phyloP scores from a whole-genome alignment of 352 stramenopile genomes.

The Pythium apleroticum region DNA sequence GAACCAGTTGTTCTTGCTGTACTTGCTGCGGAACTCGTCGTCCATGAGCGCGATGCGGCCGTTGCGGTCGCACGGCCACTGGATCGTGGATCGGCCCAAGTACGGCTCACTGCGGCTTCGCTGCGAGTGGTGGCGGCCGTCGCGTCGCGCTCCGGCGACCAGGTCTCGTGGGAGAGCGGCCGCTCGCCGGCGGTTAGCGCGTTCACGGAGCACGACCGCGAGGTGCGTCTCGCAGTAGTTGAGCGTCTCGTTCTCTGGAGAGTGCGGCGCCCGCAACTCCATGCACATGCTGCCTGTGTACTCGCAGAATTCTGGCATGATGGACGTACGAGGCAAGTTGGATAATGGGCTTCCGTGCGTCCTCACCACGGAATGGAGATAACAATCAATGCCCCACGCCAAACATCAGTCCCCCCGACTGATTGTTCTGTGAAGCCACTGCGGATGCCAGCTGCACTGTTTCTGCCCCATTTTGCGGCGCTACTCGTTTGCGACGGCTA shows the following conservation, averaged over 20 bases:
- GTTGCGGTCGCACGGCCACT: neutral
- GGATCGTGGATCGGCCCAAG: slow-evolving; percentile 6
- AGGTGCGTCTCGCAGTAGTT: slow-evolving; percentile 16
- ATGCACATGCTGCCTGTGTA: slow-evolving; percentile 21
- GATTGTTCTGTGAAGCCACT: neutral
- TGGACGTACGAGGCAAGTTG: no score
- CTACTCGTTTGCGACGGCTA: no score
- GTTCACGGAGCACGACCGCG: slow-evolving; percentile 2
- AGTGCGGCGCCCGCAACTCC: slow-evolving; percentile 1
- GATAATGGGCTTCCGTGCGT: no score
- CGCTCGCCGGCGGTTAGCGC: neutral
- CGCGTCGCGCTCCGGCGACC: neutral
- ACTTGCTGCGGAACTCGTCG: neutral
- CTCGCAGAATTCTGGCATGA: slow-evolving; percentile 21
- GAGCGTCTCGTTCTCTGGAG: slow-evolving; percentile 10
- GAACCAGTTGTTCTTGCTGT: neutral
- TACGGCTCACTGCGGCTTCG: slow-evolving; percentile 14
- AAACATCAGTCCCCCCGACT: neutral
- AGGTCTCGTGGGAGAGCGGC: neutral
- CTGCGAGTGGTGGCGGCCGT: neutral
- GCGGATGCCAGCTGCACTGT: neutral
- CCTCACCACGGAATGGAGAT: no score
- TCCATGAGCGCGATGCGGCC: slow-evolving; percentile 7
- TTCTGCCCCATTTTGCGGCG: neutral
- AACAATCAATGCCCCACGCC: no score